phyloP scores from a whole-genome alignment of 1,284 basidiomycete genomes.

The Somion occarium region DNA sequence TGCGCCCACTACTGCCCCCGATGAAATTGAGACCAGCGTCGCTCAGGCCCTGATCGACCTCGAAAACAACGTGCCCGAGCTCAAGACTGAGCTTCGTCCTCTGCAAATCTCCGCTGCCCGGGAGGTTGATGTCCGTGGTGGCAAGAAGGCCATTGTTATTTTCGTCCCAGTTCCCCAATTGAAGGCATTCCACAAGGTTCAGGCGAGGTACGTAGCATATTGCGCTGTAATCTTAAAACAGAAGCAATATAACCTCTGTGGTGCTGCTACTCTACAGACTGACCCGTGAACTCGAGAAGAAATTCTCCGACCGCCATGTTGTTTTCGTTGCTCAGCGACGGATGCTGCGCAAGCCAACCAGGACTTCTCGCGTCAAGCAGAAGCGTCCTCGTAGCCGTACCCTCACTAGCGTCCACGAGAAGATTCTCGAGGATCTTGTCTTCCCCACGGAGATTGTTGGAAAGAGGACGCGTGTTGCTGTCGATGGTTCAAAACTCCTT shows the following conservation, averaged over 20 bases:
- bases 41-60: slow-evolving; percentile 97
- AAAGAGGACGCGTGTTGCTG: slow-evolving; percentile 90
- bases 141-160: slow-evolving; percentile 98
- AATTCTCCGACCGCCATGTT: slow-evolving; percentile 98
- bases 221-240: slow-evolving; percentile 1
- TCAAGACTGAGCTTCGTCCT: slow-evolving; percentile 93
- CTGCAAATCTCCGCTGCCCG: slow-evolving; percentile 98
- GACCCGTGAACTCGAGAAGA: slow-evolving; percentile 99
- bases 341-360: slow-evolving; percentile 97
- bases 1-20: slow-evolving; percentile 84
- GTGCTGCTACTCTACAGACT: slow-evolving; percentile 53
- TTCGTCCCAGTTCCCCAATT: slow-evolving; percentile 98
- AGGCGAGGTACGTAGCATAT: slow-evolving; percentile 75
- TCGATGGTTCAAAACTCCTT: slow-evolving; percentile 89
- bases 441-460: slow-evolving; percentile 99
- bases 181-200: slow-evolving; percentile 99
- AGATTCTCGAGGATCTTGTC: slow-evolving; percentile 98
- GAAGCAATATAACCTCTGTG: slow-evolving; percentile 5
- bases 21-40: slow-evolving; percentile 90
- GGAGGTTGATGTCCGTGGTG: slow-evolving; percentile 98
- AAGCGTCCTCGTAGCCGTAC: slow-evolving; percentile 97
- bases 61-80: slow-evolving; percentile 96
- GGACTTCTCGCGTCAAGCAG: slow-evolving; percentile 89
- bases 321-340: slow-evolving; percentile 98
- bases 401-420: slow-evolving; percentile 96